Evolutionary conservation across 345 rosid species (phyloP), one percentile per base, ranked within the genome.

Genomic region (Crucihimalaya himalaica): DNA sequence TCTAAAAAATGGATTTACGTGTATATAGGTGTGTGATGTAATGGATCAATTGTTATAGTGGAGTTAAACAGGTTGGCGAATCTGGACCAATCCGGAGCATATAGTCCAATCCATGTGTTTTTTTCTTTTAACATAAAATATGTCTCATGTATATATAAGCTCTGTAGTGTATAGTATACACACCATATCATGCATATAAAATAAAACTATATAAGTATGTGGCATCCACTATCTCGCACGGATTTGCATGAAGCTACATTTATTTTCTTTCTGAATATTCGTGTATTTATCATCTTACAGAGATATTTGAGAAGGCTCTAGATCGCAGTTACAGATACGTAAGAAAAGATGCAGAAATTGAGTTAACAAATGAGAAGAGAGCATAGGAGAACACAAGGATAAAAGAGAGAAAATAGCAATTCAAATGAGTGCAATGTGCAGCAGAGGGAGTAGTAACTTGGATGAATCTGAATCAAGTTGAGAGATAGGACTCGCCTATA

Each of bases 1-100:
- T 66, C 43, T 58, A 37, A 68, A 58, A 35, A 66, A 20, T 74
- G 61, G 60, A 39, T 58, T 4, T 56, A 48, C 27, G 28, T 74
- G 12, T 18, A 57, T 21, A 21, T 23, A 23, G 0, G 2, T 23
- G 25, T 66, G 25, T 37, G 78, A 74, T 74, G 66, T 57, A 66
- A 58, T 50, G 68, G 61, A 50, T 74, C 62, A 32, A 47, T 6
- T 28, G 19, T 29, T 58, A 12, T 50, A 58, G 68, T 67, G 73
- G 78, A 67, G 20, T 37, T 45, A 60, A 57, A 48, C 53, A 66
- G 25, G 46, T 20, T 40, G 73, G 50, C 31, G 55, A 29, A 51
- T 63, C 45, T 27, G 54, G 56, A n/a, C 66, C 13, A 52, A 66
- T 46, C 60, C 57, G 29, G 62, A 27, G 8, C 40, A n/a, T 42